Conservation (phyloP, 2,329 filamentous ascomycete genomes). For the Aureobasidium namibiae region DNA sequence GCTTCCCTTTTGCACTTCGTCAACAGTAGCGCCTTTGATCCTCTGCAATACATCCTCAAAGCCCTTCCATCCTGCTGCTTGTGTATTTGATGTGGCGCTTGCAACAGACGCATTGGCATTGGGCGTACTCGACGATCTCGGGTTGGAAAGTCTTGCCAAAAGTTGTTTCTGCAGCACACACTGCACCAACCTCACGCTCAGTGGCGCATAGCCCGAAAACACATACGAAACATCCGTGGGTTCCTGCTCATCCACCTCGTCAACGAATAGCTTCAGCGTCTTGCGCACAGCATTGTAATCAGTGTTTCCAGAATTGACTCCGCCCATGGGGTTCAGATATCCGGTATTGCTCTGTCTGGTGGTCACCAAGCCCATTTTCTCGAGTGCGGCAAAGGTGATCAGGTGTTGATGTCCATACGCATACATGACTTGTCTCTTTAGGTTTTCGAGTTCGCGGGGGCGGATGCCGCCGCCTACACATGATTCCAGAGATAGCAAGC, state of each 20-base stretch:
- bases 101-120: slow-evolving; percentile 28
- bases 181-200: slow-evolving; percentile 85
- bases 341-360: slow-evolving; percentile 62
- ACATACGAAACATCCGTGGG: slow-evolving; percentile 96
- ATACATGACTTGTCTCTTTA: slow-evolving; percentile 79
- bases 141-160: slow-evolving; percentile 49
- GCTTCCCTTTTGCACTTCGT: slow-evolving; percentile 83
- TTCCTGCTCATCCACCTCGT: slow-evolving; percentile 91
- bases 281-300: slow-evolving; percentile 88
- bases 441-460: slow-evolving; percentile 78
- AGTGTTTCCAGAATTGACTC: slow-evolving; percentile 40
- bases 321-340: slow-evolving; percentile 71
- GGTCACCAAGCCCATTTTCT: slow-evolving; percentile 80
- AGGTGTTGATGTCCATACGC: slow-evolving; percentile 94
- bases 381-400: slow-evolving; percentile 76
- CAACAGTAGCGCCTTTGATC: slow-evolving; percentile 80
- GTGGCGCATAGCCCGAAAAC: slow-evolving; percentile 91
- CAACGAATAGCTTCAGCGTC: slow-evolving; percentile 78
- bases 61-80: slow-evolving; percentile 63
- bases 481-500: slow-evolving; percentile 84
- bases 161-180: slow-evolving; percentile 88
- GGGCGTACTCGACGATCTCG: slow-evolving; percentile 25
- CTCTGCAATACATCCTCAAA: slow-evolving; percentile 91
- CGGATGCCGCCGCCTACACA: slow-evolving; percentile 84
- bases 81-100: slow-evolving; percentile 43